These are phyloP conservation scores for Pythium brachiatum DNA, from an alignment of 352 stramenopile species.

Conservation along the genomic window DNA sequence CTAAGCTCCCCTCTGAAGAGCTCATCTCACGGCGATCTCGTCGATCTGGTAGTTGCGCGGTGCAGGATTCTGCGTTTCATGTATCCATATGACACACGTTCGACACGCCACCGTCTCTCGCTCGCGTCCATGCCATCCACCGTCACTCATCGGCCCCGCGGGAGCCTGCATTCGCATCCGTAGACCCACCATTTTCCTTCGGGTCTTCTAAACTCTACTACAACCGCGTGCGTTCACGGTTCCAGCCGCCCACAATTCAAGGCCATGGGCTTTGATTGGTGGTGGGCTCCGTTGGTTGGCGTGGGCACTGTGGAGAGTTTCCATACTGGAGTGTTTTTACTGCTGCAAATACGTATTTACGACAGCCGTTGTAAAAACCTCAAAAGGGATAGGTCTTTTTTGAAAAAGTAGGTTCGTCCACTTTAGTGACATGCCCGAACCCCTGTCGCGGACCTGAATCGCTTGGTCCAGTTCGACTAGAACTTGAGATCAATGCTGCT, in stretches of 20 bases:
- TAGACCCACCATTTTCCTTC: constrained; percentile 77
- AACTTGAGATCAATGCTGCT: not conserved
- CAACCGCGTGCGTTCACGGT: constrained; percentile 4
- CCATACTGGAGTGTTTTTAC: constrained; percentile 23
- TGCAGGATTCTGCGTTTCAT: not conserved
- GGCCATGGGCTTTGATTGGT: constrained; percentile 36
- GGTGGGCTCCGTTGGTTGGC: constrained; percentile 34
- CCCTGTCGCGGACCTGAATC: not conserved
- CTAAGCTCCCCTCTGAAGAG: too few relatives aligned
- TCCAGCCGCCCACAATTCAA: constrained; percentile 14
- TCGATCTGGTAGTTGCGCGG: not conserved
- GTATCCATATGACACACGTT: not conserved
- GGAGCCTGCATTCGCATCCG: not conserved
- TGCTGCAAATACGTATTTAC: constrained; percentile 13
- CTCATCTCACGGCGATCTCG: not conserved
- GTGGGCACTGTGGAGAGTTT: constrained; percentile 9
- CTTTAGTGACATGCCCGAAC: constrained; percentile 7
- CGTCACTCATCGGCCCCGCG: constrained; percentile 5
- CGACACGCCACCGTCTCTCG: not conserved
- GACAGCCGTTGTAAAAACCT: constrained; percentile 6
- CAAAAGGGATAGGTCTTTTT: not conserved
- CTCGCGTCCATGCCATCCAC: not conserved
- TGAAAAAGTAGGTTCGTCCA: not conserved
- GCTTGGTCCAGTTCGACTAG: not conserved
- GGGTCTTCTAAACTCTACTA: constrained; percentile 91